These are phyloP conservation scores for Paramecium tetraurelia DNA, from an alignment of 73 alveolate species.

Conservation along the genomic window DNA sequence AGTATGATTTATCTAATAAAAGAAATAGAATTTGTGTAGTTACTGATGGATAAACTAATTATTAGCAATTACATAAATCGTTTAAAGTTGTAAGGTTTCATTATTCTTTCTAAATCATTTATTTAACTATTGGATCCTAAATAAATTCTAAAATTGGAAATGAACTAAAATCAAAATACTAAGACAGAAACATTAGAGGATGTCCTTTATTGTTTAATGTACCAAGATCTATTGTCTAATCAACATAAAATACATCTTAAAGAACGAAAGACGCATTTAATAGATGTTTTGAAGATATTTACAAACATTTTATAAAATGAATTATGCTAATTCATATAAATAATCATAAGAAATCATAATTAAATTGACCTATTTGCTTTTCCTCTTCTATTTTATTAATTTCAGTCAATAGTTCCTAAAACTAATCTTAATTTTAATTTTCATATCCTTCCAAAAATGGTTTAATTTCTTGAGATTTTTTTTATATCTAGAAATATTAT, in stretches of 20 bases:
- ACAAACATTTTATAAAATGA: not conserved
- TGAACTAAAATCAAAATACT: not conserved
- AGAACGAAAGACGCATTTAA: not conserved
- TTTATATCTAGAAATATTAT: not conserved
- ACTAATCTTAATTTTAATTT: not conserved
- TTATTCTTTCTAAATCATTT: not conserved
- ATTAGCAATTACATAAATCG: not conserved
- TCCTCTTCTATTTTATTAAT: not conserved
- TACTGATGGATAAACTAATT: not conserved
- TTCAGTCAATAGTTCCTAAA: not conserved
- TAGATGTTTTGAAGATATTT: not conserved
- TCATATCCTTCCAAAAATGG: constrained; percentile 1
- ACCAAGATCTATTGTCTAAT: not conserved
- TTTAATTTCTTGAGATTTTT: not conserved
- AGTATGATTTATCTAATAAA: not conserved
- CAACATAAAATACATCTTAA: not conserved
- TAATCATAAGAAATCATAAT: not conserved
- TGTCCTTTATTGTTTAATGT: not conserved
- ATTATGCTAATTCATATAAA: not conserved
- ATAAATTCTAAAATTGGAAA: not conserved
- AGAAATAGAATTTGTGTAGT: not conserved
- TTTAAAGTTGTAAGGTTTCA: not conserved
- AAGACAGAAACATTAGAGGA: not conserved
- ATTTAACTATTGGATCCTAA: not conserved
- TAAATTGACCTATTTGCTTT: not conserved